Evolutionary conservation across 306 rosid genomes (phyloP).

Genomic region (Vigna unguiculata): DNA sequence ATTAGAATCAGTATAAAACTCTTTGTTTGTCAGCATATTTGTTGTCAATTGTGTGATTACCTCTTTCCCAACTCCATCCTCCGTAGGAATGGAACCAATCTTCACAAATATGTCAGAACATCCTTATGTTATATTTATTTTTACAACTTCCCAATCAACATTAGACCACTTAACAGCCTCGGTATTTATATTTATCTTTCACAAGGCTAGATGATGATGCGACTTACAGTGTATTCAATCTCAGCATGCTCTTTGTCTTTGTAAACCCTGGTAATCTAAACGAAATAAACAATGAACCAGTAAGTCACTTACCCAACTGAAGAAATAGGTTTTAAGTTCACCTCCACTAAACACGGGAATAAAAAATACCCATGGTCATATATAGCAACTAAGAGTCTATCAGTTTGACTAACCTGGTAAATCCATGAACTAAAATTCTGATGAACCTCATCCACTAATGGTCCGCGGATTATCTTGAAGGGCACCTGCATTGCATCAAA

Average conservation of each 20-base stretch:
- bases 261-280: constrained; percentile 12
- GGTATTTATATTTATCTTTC: neutral
- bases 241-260: constrained; percentile 15
- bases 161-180: neutral
- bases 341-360: neutral
- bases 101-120: constrained; percentile 1
- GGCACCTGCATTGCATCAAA: neutral
- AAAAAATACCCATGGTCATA: neutral
- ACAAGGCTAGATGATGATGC: neutral
- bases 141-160: neutral
- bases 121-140: neutral
- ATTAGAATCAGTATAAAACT: constrained; percentile 8
- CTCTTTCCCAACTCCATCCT: neutral
- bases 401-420: neutral
- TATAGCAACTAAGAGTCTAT: neutral
- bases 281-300: neutral
- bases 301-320: neutral
- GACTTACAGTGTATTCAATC: constrained; percentile 28
- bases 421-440: constrained; percentile 12
- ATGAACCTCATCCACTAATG: constrained; percentile 6
- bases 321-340: neutral
- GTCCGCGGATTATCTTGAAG: constrained; percentile 8
- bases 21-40: neutral
- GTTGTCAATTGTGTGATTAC: constrained; percentile 10
- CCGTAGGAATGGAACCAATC: constrained; percentile 8